Percentiles rank a stretch among this genome's conserved stretches.
Conservation (phyloP, 2,329 filamentous ascomycete species). For the Botrytis galanthina region DNA sequence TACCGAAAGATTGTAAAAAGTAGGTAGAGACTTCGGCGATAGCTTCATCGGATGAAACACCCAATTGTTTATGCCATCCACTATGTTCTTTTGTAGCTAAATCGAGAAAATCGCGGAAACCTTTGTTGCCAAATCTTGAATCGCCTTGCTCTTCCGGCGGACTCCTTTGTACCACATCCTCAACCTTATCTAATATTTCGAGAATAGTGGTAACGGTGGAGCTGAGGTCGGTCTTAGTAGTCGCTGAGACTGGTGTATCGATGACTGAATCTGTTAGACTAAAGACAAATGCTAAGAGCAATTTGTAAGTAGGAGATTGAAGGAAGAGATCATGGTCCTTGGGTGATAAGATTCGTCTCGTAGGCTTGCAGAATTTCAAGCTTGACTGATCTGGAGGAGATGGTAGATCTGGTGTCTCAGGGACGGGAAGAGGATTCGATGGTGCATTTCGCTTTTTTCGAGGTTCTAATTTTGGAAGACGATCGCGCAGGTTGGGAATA, state of each 20-base stretch:
- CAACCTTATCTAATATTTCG: constrained; percentile 66
- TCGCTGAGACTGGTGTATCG: constrained; percentile 64
- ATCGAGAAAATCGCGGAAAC: constrained; percentile 80
- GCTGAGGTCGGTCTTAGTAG: constrained; percentile 56
- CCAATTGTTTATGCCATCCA: constrained; percentile 64
- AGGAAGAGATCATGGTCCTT: constrained; percentile 81
- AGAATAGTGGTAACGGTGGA: constrained; percentile 62
- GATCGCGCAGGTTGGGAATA: constrained; percentile 53
- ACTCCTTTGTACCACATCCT: constrained; percentile 62
- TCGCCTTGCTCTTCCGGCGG: constrained; percentile 84
- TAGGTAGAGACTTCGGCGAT: constrained; percentile 75
- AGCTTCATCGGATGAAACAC: constrained; percentile 51
- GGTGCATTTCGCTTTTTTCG: constrained; percentile 54
- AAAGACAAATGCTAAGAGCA: constrained; percentile 84
- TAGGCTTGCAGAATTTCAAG: constrained; percentile 64
- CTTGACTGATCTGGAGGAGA: constrained; percentile 60
- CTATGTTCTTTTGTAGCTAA: constrained; percentile 52
- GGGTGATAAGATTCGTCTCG: constrained; percentile 75
- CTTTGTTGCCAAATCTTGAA: constrained; percentile 91
- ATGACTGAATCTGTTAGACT: constrained; percentile 77
- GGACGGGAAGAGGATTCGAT: constrained; percentile 61
- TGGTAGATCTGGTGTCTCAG: constrained; percentile 72
- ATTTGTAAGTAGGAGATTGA: constrained; percentile 68
- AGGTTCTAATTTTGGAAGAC: constrained; percentile 66
- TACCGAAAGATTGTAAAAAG: constrained; percentile 80